Evolutionary conservation across 2,329 filamentous ascomycete genomes (phyloP).

Genomic region (Botryosphaeria dothidea): DNA sequence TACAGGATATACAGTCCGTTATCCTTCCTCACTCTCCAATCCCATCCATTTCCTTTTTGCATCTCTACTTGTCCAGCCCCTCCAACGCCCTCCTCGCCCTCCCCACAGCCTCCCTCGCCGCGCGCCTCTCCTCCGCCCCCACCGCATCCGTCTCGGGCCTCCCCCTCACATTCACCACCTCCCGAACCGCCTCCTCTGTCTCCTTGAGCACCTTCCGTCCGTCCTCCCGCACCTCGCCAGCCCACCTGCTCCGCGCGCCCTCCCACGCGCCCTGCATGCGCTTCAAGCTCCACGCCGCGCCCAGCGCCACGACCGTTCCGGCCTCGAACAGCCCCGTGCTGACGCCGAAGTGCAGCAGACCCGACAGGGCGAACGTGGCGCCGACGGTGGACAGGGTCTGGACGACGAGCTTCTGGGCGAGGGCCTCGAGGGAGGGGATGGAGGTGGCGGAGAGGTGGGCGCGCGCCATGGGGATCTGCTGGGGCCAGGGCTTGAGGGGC

Average conservation of each 20-base stretch:
- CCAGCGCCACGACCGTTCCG: constrained; percentile 59
- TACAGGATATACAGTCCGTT: background rate
- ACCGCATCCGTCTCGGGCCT: constrained; percentile 32
- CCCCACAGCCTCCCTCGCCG: constrained; percentile 46
- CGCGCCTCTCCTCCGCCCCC: constrained; percentile 11
- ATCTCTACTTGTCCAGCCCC: constrained; percentile 25
- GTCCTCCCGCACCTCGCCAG: constrained; percentile 56
- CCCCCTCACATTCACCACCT: constrained; percentile 42
- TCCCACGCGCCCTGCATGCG: constrained; percentile 63
- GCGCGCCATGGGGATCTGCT: constrained; percentile 72
- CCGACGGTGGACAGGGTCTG: constrained; percentile 74
- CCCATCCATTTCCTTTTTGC: background rate
- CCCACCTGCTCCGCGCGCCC: constrained; percentile 52
- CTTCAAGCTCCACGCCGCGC: constrained; percentile 58
- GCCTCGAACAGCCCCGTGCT: constrained; percentile 55
- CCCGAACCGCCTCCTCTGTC: constrained; percentile 53
- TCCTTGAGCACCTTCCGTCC: constrained; percentile 56
- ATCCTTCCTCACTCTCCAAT: background rate
- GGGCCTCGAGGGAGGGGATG: constrained; percentile 46
- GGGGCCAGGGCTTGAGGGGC: constrained; percentile 62
- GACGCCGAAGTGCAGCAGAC: constrained; percentile 56
- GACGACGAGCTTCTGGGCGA: constrained; percentile 58
- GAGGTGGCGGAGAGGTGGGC: constrained; percentile 44
- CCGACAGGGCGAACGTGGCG: constrained; percentile 53
- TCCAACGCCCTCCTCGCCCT: constrained; percentile 50